Conservation (phyloP, 768 basidiomycete genomes). For the Clitopilus hobsonii region DNA sequence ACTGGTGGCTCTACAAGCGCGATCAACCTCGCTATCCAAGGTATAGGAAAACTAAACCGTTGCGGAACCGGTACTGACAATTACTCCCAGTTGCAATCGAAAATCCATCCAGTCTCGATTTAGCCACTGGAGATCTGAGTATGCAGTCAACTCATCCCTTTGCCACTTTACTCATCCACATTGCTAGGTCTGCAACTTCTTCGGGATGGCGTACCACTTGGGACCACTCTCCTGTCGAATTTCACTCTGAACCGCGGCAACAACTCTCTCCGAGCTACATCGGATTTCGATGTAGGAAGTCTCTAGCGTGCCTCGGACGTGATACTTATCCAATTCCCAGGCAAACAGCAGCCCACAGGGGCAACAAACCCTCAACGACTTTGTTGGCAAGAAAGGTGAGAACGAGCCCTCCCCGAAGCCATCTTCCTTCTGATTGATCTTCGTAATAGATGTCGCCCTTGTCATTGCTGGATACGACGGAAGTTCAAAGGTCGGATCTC, state of each 20-base stretch:
- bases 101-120: constrained; percentile 66
- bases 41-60: constrained; percentile 22
- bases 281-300: constrained; percentile 42
- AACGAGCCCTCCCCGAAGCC: neutral
- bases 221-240: constrained; percentile 59
- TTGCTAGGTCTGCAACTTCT: constrained; percentile 50
- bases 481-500: constrained; percentile 55
- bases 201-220: constrained; percentile 46
- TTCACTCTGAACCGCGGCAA: constrained; percentile 55
- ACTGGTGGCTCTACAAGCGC: constrained; percentile 56
- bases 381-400: constrained; percentile 56
- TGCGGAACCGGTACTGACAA: neutral
- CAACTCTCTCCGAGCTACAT: constrained; percentile 48
- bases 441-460: constrained; percentile 46
- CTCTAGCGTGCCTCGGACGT: neutral
- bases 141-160: constrained; percentile 16
- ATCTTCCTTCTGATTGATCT: neutral
- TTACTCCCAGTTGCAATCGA: constrained; percentile 44
- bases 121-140: constrained; percentile 63
- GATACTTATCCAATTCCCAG: constrained; percentile 23
- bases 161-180: neutral
- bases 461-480: constrained; percentile 53
- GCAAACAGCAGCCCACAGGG: constrained; percentile 60
- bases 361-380: constrained; percentile 59
- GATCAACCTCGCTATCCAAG: constrained; percentile 55